Evolutionary conservation across 2,329 filamentous ascomycete species (phyloP).

Genomic region (Calonectria naviculata): DNA sequence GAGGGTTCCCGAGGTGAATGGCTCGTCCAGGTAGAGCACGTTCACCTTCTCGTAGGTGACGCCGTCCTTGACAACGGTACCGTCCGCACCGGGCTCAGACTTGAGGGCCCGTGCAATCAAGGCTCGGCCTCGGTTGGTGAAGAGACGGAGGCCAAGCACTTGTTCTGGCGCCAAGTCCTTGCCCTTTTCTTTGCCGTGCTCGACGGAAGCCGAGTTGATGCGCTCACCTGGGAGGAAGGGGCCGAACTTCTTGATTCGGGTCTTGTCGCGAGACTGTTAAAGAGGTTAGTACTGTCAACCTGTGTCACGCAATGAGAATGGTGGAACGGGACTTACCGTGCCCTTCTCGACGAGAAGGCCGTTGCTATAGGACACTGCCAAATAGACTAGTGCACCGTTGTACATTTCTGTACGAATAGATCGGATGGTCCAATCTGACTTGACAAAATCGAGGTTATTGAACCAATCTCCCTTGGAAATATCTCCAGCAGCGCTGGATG

Average conservation of each 20-base stretch:
- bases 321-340: background rate
- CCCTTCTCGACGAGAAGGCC: background rate
- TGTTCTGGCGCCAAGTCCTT: background rate
- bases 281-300: background rate
- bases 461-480: background rate
- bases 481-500: background rate
- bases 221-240: background rate
- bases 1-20: background rate
- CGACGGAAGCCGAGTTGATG: background rate
- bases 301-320: background rate
- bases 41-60: background rate
- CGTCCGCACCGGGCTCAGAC: background rate
- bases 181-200: background rate
- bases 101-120: background rate
- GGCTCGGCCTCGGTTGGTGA: background rate
- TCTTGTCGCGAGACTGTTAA: background rate
- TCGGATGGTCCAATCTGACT: background rate
- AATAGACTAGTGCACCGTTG: background rate
- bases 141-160: background rate
- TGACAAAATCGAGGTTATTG: background rate
- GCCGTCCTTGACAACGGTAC: background rate
- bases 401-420: background rate
- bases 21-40: background rate
- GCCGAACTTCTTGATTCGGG: background rate
- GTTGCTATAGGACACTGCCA: background rate